These are phyloP conservation scores for Phytophthora aleatoria DNA, from an alignment of 352 stramenopile species.

Conservation along the genomic window DNA sequence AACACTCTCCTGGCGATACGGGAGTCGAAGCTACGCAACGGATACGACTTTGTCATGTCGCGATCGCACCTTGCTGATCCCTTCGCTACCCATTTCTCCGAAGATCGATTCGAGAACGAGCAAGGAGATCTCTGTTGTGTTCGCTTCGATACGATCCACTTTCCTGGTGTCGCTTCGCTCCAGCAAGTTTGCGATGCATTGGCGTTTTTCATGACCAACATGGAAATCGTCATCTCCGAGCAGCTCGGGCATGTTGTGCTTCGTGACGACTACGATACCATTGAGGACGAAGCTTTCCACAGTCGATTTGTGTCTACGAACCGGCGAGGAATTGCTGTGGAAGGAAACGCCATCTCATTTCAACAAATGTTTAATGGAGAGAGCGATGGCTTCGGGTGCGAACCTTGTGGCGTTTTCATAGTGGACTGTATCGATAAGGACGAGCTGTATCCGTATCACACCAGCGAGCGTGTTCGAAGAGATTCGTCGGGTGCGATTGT, in stretches of 20 bases:
- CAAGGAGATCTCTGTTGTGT: constrained; percentile 36
- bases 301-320: constrained; percentile 34
- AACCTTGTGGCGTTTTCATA: not conserved
- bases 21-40: constrained; percentile 22
- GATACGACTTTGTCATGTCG: constrained; percentile 34
- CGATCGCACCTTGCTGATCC: constrained; percentile 15
- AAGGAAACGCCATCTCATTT: constrained; percentile 38
- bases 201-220: constrained; percentile 38
- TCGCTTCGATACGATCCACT: constrained; percentile 42
- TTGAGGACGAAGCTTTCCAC: constrained; percentile 31
- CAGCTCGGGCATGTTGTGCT: constrained; percentile 39
- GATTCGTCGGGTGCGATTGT: constrained; percentile 36
- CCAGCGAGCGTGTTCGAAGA: constrained; percentile 23
- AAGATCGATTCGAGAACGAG: constrained; percentile 32
- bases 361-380: constrained; percentile 21
- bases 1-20: constrained; percentile 23
- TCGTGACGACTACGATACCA: constrained; percentile 40
- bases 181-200: constrained; percentile 41
- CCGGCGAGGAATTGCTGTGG: constrained; percentile 24
- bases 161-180: constrained; percentile 28
- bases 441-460: constrained; percentile 31
- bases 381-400: constrained; percentile 11
- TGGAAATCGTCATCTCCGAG: constrained; percentile 50
- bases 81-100: constrained; percentile 21
- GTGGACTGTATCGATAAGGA: constrained; percentile 39